Base-by-base conservation (phyloP, 768 basidiomycete genomes). In the Hygrocybe punicea region DNA sequence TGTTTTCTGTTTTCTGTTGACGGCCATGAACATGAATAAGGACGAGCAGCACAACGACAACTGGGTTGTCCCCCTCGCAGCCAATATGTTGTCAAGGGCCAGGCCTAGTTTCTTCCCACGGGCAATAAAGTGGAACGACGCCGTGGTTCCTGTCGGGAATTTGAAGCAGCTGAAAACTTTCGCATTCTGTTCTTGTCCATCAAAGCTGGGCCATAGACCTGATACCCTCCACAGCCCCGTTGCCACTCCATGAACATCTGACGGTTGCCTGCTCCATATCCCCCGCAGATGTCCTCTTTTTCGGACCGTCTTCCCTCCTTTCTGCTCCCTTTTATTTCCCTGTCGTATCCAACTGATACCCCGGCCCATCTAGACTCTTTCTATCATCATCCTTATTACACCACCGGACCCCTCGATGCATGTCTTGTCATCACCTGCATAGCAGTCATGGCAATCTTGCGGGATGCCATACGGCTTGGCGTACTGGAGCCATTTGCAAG, bases 371-470 rank as follows among this genome's bases (percentile, higher is more conserved):
- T 84, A 50, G 90, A 91, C 74, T 89, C 88, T 4, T 93, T 91
- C 73, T 84, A 76, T 29, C 67, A 84, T 69, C 84, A 86, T 39
- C 60, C 70, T 51, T 87, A 92, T 69, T 95, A 91, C 68, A 76
- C 66, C 50, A 84, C 82, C 21, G 93, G 93, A n/a, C 73, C 75
- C 25, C 78, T 82, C 58, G 97, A 99, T 69, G 71, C 81, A n/a
- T 93, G 85, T 66, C 68, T 96, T 64, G 78, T 94, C 56, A 71
- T 93, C 55, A 81, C 86, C n/a, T 89, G 83, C 71, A 91, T 97
- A 56, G 82, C 87, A 13, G 75, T 87, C 62, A 93, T 97, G 84
- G 92, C 92, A n/a, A 63, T 93, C 52, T 70, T 93, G 24, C 84
- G 97, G 59, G 95, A 96, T 74, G 72, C 83, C 33, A 70, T 84